Base-by-base conservation (phyloP, 805 yeast genomes). In the Candida chilensis region DNA sequence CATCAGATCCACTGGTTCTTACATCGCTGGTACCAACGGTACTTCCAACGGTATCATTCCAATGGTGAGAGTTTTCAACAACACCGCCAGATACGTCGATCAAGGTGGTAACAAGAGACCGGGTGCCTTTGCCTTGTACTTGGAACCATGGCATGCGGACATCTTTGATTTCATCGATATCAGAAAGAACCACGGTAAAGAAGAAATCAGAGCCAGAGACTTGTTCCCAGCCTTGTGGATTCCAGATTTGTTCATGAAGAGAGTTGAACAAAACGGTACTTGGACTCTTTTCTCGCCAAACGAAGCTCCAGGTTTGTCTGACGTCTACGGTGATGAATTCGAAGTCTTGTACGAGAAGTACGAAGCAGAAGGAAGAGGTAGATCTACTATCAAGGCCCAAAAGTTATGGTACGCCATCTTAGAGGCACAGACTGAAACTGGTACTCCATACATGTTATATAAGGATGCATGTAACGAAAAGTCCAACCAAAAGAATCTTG, bases 81-180 rank as follows among this genome's bases (percentile, higher is more conserved):
- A 86, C 58, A 87, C 97, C 16, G 97, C 98, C 13, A 74, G 96
- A 44, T 90, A 88, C 48, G 97, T 90, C 25, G 97, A 90, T 47
- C 98, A 90, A 66, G 98, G 98, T 38, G 97, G 97, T 33, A 90
- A 90, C 60, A 88, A 88, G 57, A 69, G 98, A 47, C 98, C 98
- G 0, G 97, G 97, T 38, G 98, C 98, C 3, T 83, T 90, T 56
- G 95, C 96, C 20, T 59, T 87, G 21, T 90, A 88, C 57, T 54
- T 90, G 21, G 98, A 90, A 59, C 96, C 98, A 33, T 90, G 98
- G 98, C 98, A 90, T 51, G 73, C 82, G 8, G 98, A 90, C 46
- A 68, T 90, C 20, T 81, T 85, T 52, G 95, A 83, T 36, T 80
- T 90, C 46, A 55, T 90, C 32, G 90, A 88, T 35, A 64, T 90